Evolutionary conservation across 1,139 yeast genomes (phyloP), one percentile per base, ranked within the genome.

Genomic region (Arxiozyma heterogenica): DNA sequence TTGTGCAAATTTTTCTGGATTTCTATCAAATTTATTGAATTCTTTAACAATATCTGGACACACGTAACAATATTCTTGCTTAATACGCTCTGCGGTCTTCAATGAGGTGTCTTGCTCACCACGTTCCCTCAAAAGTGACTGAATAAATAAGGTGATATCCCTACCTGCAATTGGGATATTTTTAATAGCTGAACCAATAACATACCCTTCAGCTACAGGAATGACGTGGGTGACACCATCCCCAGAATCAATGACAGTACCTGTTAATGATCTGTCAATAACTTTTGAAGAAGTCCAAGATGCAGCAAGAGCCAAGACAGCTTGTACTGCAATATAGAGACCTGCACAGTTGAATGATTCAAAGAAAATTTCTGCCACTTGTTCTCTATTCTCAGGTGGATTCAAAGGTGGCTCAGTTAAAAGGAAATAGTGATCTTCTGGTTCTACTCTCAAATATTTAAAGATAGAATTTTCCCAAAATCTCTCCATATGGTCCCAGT

Each of bases 401-500:
- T 94, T 94, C 64, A 94, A 80, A 38, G 99, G 99, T 18, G 99
- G 99, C 73, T 93, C 99, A 52, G 99, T 93, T 63, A 93, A 75
- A 58, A 93, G 76, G 71, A 93, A 93, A 71, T 89, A 89, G 67
- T 93, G 99, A 72, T 93, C 99, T 71, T 93, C 99, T 8, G 99
- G 99, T 72, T 93, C 98, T 70, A 98, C 90, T 71, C 97, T 82
- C 65, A 93, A 79, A 70, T 93, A 93, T 73, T 93, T 91, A 76
- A 93, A 93, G 66, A 93, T 91, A 47, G 96, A 88, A 66, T 87
- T 87, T 69, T 93, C 98, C 99, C 99, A 93, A 72, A 90, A 91
- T 68, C 98, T 79, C 72, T 93, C 99, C 99, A 93, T 93, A 69
- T 93, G 97, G 73, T 94, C 98, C 99, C 99, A 93, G 70, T 93